Evolutionary conservation across 257 asterid species (phyloP), one percentile per base, ranked within the genome.

Genomic region (Primulina tabacum): DNA sequence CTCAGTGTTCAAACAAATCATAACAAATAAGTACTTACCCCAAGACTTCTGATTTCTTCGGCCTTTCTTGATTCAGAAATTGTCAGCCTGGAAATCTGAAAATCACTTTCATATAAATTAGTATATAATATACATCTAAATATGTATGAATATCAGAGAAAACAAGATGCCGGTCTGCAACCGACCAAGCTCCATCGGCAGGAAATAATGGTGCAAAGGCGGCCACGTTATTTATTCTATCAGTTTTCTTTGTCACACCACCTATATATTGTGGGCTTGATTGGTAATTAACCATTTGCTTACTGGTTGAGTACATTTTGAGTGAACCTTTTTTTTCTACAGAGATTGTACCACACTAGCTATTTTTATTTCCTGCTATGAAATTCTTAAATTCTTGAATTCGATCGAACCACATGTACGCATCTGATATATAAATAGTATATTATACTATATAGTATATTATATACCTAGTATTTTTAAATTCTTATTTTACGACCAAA

Each of bases 161-260:
- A 37, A 64, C 82, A 76, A 83, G 87, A 81, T 84, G 90, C 89
- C 77, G 75, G 81, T 82, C 47, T 75, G 75, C 52, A 40, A 81
- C 84, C 80, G 85, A 83, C 90, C 90, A 80, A 72, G 74, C 68
- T 74, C 52, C 75, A 62, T 64, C 40, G 76, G 75, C 69, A 70
- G 20, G 73, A 87, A 90, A 83, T 87, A 78, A 76, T 64, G 96
- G 92, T 71, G 65, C 64, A 77, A 24, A 69, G 20, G 38, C 37
- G 12, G 83, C 91, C 96, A 88, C 96, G 86, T 90, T 69, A 65
- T 74, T 29, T 68, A 67, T 80, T 79, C 83, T 72, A 78, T 73
- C 88, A 78, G 79, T 65, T 67, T 58, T 74, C 69, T 59, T 34
- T 73, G 82, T 64, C 79, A 73, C 83, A 53, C 70, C 67, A 68